A percentile compares a stretch with the other conserved stretches of the same genome.
phyloP scores from a whole-genome alignment of 352 stramenopile species.

The Pythium chondricola region DNA sequence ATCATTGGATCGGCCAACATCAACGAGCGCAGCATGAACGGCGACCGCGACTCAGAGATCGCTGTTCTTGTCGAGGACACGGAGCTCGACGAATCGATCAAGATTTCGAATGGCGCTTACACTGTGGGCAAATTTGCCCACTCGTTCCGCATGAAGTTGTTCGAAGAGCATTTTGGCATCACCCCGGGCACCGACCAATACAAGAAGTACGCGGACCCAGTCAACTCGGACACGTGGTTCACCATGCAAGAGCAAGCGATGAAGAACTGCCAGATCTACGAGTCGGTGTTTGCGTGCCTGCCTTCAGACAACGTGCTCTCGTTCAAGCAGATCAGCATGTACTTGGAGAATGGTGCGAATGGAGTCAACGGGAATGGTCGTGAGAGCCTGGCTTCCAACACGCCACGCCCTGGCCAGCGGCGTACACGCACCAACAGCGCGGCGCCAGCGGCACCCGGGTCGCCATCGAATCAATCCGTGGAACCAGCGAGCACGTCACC shows the following conservation, averaged over 20 bases:
- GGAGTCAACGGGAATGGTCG: not conserved
- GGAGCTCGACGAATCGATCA: conserved; percentile 50
- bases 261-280: conserved; percentile 78
- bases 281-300: conserved; percentile 75
- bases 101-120: conserved; percentile 34
- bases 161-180: conserved; percentile 80
- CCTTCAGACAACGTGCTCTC: conserved; percentile 65
- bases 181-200: conserved; percentile 38
- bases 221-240: conserved; percentile 63
- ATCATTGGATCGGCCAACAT: conserved; percentile 87
- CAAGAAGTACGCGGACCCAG: conserved; percentile 54
- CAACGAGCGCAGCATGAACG: conserved; percentile 85
- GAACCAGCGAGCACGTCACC: not conserved
- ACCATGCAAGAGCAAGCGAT: conserved; percentile 83
- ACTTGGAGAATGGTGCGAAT: conserved; percentile 23
- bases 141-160: conserved; percentile 84
- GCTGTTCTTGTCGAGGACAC: conserved; percentile 80
- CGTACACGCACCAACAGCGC: conserved; percentile 9
- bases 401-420: conserved; percentile 2
- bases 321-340: conserved; percentile 65
- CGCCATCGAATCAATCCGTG: not conserved
- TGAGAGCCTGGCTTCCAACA: conserved; percentile 1
- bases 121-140: conserved; percentile 76
- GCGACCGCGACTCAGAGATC: conserved; percentile 84
- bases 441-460: not conserved